Evolutionary conservation across 148 eudicot species (phyloP).

Genomic region (Silene conica): DNA sequence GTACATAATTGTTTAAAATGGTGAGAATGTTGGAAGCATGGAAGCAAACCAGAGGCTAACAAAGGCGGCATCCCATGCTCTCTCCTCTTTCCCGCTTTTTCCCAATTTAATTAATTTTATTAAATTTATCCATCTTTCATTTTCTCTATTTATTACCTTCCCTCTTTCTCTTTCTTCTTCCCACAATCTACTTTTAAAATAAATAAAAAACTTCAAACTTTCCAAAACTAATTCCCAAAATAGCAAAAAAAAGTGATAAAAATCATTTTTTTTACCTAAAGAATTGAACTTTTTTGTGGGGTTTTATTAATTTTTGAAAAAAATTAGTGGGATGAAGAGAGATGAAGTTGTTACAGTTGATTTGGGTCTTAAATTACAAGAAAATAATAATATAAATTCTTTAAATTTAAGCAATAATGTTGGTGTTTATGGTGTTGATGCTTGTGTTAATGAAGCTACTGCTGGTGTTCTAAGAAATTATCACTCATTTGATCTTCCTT

Average conservation of each 20-base stretch:
- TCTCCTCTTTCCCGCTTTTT: neutral
- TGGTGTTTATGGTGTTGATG: slow-evolving; percentile 1
- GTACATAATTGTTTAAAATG: slow-evolving; percentile 23
- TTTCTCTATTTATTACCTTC: slow-evolving; percentile 20
- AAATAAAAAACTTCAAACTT: neutral
- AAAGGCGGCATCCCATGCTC: slow-evolving; percentile 39
- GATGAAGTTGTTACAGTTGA: slow-evolving; percentile 22
- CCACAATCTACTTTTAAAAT: neutral
- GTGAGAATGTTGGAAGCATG: slow-evolving; percentile 83
- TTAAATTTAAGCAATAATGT: neutral
- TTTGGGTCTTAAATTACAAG: slow-evolving; percentile 26
- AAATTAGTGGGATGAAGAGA: neutral
- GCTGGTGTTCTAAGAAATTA: slow-evolving; percentile 16
- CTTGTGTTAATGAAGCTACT: neutral
- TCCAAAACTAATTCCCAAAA: neutral
- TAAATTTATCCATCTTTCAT: too few relatives aligned
- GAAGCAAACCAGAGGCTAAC: slow-evolving; percentile 52
- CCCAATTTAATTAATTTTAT: too few relatives aligned
- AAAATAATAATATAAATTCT: slow-evolving; percentile 3
- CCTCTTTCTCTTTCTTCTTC: neutral
- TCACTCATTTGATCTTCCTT: slow-evolving; percentile 47
- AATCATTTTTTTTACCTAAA: neutral
- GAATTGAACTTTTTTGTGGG: neutral
- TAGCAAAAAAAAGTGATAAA: neutral
- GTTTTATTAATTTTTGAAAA: neutral